Percentiles rank a stretch among this genome's conserved stretches.
Evolutionary conservation across 768 basidiomycete species (phyloP).

Genomic region (Kwoniella shandongensis): DNA sequence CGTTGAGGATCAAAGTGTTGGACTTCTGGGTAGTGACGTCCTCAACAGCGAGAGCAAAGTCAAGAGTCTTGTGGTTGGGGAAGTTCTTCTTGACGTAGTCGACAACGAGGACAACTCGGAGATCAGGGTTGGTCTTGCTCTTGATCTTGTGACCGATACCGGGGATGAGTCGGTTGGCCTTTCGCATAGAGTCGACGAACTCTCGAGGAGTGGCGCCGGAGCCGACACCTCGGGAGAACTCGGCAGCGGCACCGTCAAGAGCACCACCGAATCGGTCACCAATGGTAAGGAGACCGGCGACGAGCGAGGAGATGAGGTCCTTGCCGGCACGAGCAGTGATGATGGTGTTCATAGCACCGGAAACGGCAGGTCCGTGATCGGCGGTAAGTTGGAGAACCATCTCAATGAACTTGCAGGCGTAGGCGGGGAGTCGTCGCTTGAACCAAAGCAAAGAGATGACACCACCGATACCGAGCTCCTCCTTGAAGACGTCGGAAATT

Average conservation of each 20-base stretch:
- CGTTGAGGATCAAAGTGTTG: conserved; percentile 95
- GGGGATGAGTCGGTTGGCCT: conserved; percentile 91
- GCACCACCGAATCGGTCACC: conserved; percentile 98
- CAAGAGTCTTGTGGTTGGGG: conserved; percentile 87
- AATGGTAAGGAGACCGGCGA: conserved; percentile 94
- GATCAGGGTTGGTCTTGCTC: conserved; percentile 58
- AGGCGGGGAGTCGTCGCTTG: conserved; percentile 86
- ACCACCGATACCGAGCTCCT: conserved; percentile 91
- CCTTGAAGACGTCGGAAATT: conserved; percentile 98
- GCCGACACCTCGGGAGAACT: conserved; percentile 91
- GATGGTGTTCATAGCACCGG: conserved; percentile 99
- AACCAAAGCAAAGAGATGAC: conserved; percentile 96
- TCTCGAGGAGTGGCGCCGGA: conserved; percentile 94
- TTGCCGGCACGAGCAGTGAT: conserved; percentile 99
- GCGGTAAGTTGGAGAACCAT: conserved; percentile 99
- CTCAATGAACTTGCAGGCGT: conserved; percentile 98
- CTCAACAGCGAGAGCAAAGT: conserved; percentile 95
- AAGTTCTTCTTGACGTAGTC: conserved; percentile 94
- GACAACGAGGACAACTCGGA: conserved; percentile 62
- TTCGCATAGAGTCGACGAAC: conserved; percentile 90
- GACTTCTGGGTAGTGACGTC: conserved; percentile 97
- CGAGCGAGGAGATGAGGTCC: conserved; percentile 93
- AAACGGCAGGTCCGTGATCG: conserved; percentile 97
- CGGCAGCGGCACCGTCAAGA: conserved; percentile 91
- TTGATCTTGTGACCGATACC: conserved; percentile 99